Base-by-base conservation (phyloP, 495 filamentous ascomycete genomes). In the Daldinia vernicosa region DNA sequence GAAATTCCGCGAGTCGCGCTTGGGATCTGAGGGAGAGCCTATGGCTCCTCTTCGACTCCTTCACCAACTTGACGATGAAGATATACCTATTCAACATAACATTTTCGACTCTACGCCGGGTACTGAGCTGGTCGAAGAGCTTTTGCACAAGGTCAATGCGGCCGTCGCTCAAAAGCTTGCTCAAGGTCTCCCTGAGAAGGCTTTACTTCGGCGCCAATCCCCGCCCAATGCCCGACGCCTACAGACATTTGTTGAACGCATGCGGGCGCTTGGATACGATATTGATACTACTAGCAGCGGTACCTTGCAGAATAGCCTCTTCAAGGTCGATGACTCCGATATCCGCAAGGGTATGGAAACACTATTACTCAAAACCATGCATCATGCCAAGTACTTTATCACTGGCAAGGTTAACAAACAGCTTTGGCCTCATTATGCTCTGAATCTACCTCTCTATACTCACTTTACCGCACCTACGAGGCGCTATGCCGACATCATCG, bases 341-440 rank as follows among this genome's bases (percentile, higher is more conserved):
- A 80, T 97, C 67, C 91, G 96, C 76, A 97, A 95, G 88, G 95
- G 95, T 57, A 97, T 99, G 92, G 96, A 99, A 84, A 98, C 95
- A 14, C 80, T 98, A 28, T 85, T 98, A 19, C 83, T 95, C 74
- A 99, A 99, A 82, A 87, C 91, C 51, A 98, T 98, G 93, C 92
- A 92, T 71, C 91, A 94, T 35, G 95, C 96, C 69, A 98, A 98
- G 80, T 98, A 98, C 81, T 95, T 86, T 75, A 92, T 98, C 70
- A 85, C 91, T 24, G 86, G 90, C 73, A 94, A 91, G 80, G 84
- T 88, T 27, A 78, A 87, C 54, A 88, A 90, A 75, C 90, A 93
- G 35, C 85, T 91, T 63, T 89, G 91, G 77, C 87, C 90, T 59
- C 95, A 99, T 78, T 99, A 95, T 79, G 90, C 93, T 26, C 84